Base-by-base conservation (phyloP, 345 rosid genomes). In the Gynandropsis gynandra region DNA sequence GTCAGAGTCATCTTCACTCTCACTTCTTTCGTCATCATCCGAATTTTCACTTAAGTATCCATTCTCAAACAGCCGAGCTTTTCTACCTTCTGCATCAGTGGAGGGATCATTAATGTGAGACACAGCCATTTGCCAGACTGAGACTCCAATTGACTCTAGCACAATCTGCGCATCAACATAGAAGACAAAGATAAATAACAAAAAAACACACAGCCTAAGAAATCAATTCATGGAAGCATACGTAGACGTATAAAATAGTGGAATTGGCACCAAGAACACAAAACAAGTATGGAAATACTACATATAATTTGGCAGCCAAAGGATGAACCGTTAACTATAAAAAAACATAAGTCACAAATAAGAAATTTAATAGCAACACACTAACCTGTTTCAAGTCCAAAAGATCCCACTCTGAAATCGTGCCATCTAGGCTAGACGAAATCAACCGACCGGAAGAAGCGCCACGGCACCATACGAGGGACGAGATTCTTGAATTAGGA, bases 81-180 rank as follows among this genome's bases (percentile, higher is more conserved):
- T 68, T 24, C 4, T 32, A 27, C 39, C 44, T 59, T 63, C 82
- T 48, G 64, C 31, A 39, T 56, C 39, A 62, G 29, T 16, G 13
- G 21, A 58, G 9, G 36, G 19, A 37, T 58, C 37, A 56, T 38
- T 47, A 36, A 35, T 19, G 0, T 92, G 92, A 34, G 85, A 74
- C 47, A 82, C 68, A 24, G 96, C 87, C 85, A 87, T 82, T 72
- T 87, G 96, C 96, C 98, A 90, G 65, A 90, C 84, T 45, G 98
- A 77, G 50, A 67, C 64, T 46, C 83, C 96, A 67, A 70, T 84
- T 7, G 93, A 74, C 60, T 87, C 80, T 14, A 90, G 71, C 38
- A 79, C 83, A 74, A 65, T 72, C 96, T 90, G 81, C 72, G 62
- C 9, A 29, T 5, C 42, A 35, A 61, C 48, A 55, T 9, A 49